Conservation (phyloP, 345 rosid species). For the Hevea brasiliensis region DNA sequence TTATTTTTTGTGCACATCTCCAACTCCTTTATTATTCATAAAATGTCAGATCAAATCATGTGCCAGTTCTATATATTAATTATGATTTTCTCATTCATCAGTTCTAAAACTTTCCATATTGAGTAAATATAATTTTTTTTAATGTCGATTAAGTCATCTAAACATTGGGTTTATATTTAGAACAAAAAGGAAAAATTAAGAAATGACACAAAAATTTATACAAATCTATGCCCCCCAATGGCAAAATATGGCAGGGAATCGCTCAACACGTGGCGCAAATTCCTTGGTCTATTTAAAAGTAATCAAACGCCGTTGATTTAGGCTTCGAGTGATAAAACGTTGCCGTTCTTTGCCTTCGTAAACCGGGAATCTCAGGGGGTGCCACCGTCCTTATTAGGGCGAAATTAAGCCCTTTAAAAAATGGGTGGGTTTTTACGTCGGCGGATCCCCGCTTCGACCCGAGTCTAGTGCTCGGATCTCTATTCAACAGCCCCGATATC, state of each 20-base stretch:
- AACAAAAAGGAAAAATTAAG: background rate
- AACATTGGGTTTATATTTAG: background rate
- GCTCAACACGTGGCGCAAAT: constrained; percentile 39
- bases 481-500: constrained; percentile 62
- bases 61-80: too few species aligned
- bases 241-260: constrained; percentile 40
- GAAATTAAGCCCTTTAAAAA: constrained; percentile 76
- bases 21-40: background rate
- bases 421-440: constrained; percentile 80
- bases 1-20: background rate
- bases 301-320: constrained; percentile 57
- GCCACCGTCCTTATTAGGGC: constrained; percentile 69
- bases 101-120: background rate
- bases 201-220: background rate
- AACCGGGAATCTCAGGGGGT: constrained; percentile 70
- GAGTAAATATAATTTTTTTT: background rate
- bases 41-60: constrained; percentile 7
- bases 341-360: constrained; percentile 36
- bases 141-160: constrained; percentile 17
- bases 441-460: constrained; percentile 88
- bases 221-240: constrained; percentile 35
- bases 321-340: constrained; percentile 33
- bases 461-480: constrained; percentile 65
- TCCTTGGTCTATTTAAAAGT: constrained; percentile 43
- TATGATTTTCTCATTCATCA: too few species aligned